phyloP scores from a whole-genome alignment of 768 basidiomycete species.

The Cyclocybe aegerita region DNA sequence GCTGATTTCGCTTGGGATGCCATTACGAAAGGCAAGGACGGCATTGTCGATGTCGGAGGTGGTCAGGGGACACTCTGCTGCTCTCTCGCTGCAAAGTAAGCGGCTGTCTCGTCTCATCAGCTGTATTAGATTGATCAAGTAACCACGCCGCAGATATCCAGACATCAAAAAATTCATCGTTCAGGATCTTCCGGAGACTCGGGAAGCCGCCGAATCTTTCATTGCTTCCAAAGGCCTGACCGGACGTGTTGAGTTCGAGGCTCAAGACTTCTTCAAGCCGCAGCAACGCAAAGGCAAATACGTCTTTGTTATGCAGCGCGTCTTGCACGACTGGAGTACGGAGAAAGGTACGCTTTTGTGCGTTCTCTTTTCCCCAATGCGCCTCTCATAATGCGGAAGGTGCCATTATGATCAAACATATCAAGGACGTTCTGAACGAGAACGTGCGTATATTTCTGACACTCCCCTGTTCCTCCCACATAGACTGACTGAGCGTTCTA shows the following conservation, averaged over 20 bases:
- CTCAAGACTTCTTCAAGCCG: constrained; percentile 39
- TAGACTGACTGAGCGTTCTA: background rate
- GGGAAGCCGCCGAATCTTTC: constrained; percentile 31
- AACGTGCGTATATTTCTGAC: constrained; percentile 19
- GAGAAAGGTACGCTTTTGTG: constrained; percentile 22
- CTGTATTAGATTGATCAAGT: background rate
- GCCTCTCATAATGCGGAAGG: constrained; percentile 11
- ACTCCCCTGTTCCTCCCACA: background rate
- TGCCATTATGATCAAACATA: constrained; percentile 34
- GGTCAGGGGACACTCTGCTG: constrained; percentile 39
- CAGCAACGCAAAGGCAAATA: constrained; percentile 39
- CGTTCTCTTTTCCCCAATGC: background rate
- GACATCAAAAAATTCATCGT: constrained; percentile 37
- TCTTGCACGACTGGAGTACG: constrained; percentile 38
- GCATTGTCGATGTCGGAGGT: constrained; percentile 39
- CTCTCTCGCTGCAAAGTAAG: constrained; percentile 34
- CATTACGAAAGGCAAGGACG: constrained; percentile 32
- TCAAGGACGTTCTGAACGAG: constrained; percentile 32
- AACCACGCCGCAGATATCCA: constrained; percentile 24
- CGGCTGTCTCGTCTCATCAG: background rate
- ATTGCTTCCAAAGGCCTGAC: constrained; percentile 31
- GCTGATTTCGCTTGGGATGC: constrained; percentile 39
- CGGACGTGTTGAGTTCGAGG: constrained; percentile 33
- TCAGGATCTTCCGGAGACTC: constrained; percentile 35
- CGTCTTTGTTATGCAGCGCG: constrained; percentile 38